Percentiles rank a stretch among this genome's conserved stretches.
Conservation (phyloP, 192 early-diverging fungal genomes). For the Anaeromyces robustus region DNA sequence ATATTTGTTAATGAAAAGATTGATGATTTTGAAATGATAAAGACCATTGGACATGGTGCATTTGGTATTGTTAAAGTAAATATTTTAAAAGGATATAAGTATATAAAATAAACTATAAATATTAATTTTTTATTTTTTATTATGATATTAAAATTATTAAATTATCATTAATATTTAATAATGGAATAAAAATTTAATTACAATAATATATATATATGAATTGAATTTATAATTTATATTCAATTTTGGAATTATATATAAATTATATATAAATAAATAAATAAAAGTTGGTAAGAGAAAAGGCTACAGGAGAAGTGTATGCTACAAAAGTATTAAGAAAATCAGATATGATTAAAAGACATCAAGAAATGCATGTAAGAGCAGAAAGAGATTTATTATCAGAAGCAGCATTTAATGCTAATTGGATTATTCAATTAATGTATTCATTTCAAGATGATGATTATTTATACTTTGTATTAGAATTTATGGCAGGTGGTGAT, state of each 20-base stretch:
- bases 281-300: conserved; percentile 22
- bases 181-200: too few relatives aligned
- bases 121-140: too few relatives aligned
- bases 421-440: conserved; percentile 31
- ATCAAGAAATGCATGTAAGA: conserved; percentile 29
- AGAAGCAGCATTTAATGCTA: conserved; percentile 11
- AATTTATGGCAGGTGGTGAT: conserved; percentile 33
- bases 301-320: conserved; percentile 22
- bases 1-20: conserved; percentile 16
- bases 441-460: conserved; percentile 32
- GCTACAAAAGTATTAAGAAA: conserved; percentile 33
- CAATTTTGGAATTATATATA: too few relatives aligned
- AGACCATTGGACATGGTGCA: conserved; percentile 35
- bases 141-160: too few relatives aligned
- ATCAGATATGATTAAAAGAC: conserved; percentile 13
- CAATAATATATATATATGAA: too few relatives aligned
- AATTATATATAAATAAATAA: too few relatives aligned
- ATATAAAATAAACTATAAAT: too few relatives aligned
- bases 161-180: too few relatives aligned
- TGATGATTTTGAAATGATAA: conserved; percentile 30
- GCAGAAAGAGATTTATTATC: conserved; percentile 18
- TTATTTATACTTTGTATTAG: conserved; percentile 34
- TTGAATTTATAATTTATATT: too few relatives aligned
- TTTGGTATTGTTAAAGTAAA: conserved; percentile 32
- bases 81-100: too few relatives aligned